A percentile compares a stretch with the other conserved stretches of the same genome.
Conservation (phyloP, 192 early-diverging fungal genomes). For the Rhizoclosmatium globosum region DNA sequence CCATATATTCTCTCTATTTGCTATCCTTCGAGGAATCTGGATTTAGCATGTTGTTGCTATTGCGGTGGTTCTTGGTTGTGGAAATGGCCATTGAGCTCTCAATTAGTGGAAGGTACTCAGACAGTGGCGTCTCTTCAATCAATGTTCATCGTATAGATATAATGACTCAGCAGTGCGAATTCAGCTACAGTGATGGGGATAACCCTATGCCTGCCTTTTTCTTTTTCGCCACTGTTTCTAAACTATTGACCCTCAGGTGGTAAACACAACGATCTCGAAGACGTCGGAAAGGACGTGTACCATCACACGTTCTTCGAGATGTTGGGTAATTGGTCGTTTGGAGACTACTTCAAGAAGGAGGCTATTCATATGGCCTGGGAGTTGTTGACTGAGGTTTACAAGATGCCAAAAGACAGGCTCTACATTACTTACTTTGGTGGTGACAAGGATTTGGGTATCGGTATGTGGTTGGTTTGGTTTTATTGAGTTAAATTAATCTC, state of each 20-base stretch:
- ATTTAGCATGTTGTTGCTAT: too few species aligned
- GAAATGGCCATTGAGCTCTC: too few species aligned
- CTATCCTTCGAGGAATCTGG: too few species aligned
- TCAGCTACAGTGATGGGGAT: neutral
- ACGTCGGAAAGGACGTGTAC: conserved; percentile 97
- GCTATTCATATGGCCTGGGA: conserved; percentile 93
- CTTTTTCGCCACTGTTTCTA: conserved; percentile 11
- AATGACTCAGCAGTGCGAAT: neutral
- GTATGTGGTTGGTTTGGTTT: conserved; percentile 19
- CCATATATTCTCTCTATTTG: neutral
- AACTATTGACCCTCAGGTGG: conserved; percentile 65
- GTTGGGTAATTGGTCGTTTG: conserved; percentile 99
- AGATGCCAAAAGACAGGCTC: conserved; percentile 84
- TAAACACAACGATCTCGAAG: conserved; percentile 99
- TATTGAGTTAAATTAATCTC: neutral
- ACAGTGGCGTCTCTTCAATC: too few species aligned
- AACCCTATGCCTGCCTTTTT: neutral
- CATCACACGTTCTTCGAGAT: conserved; percentile 99
- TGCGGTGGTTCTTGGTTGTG: too few species aligned
- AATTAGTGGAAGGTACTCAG: too few species aligned
- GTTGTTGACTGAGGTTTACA: conserved; percentile 86
- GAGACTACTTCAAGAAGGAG: conserved; percentile 98
- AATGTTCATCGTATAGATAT: too few species aligned
- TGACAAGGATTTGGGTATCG: conserved; percentile 79
- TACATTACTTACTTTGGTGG: conserved; percentile 98